phyloP scores from a whole-genome alignment of 768 basidiomycete genomes.

The Podaxis sp. region DNA sequence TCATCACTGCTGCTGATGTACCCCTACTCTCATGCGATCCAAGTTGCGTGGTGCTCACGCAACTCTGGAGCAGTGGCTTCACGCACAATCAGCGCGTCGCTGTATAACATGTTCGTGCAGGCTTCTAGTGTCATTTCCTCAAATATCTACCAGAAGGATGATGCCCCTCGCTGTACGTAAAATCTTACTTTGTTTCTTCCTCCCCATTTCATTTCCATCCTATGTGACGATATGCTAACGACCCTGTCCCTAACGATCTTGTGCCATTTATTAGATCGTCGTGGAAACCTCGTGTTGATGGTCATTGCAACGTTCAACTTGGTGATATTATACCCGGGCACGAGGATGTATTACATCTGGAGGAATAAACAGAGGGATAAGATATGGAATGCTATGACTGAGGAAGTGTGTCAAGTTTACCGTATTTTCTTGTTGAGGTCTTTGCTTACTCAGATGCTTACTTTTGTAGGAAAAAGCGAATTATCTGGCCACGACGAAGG shows the following conservation, averaged over 20 bases:
- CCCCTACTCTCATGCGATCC: conserved; percentile 44
- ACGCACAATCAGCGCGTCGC: conserved; percentile 53
- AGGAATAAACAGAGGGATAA: conserved; percentile 49
- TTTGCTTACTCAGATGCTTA: not conserved
- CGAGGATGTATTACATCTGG: conserved; percentile 54
- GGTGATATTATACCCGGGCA: conserved; percentile 46
- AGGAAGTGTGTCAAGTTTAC: conserved; percentile 28
- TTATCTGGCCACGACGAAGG: conserved; percentile 55
- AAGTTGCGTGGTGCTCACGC: conserved; percentile 57
- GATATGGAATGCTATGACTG: conserved; percentile 55
- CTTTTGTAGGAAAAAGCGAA: conserved; percentile 43
- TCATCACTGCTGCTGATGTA: conserved; percentile 16
- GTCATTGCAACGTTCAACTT: conserved; percentile 46
- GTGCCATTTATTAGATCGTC: conserved; percentile 37
- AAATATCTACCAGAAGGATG: conserved; percentile 55
- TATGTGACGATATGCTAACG: not conserved
- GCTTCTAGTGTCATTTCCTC: conserved; percentile 37
- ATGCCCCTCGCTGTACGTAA: conserved; percentile 49
- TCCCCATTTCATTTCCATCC: not conserved
- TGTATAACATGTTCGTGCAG: conserved; percentile 50
- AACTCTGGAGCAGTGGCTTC: conserved; percentile 58
- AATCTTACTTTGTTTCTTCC: not conserved
- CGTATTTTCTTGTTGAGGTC: not conserved
- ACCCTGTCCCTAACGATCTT: not conserved
- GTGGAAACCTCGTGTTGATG: conserved; percentile 56